phyloP scores from a whole-genome alignment of 2,329 filamentous ascomycete genomes.

The Botrytis medusae region DNA sequence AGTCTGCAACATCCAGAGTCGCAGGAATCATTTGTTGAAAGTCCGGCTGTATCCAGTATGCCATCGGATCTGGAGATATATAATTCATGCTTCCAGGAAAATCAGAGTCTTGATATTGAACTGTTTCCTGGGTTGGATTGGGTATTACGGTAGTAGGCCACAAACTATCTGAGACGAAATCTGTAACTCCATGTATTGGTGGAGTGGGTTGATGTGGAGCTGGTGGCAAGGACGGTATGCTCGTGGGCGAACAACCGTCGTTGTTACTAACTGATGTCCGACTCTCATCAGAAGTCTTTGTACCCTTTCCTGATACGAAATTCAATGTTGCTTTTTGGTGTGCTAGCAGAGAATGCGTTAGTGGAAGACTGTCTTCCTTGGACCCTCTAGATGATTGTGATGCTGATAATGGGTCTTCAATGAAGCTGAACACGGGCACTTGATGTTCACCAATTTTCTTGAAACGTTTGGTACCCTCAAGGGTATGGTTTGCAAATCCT shows the following conservation, averaged over 20 bases:
- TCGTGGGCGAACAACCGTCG: neutral
- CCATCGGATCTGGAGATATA: neutral
- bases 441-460: slow-evolving; percentile 1
- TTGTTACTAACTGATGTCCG: neutral
- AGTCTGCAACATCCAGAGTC: slow-evolving; percentile 9
- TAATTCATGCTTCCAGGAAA: neutral
- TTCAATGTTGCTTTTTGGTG: slow-evolving; percentile 4
- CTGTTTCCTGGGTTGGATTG: neutral
- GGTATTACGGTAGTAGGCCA: neutral
- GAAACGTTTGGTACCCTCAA: neutral
- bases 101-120: neutral
- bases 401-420: neutral
- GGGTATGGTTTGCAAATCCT: neutral
- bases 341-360: slow-evolving; percentile 4
- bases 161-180: neutral
- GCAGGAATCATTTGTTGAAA: slow-evolving; percentile 14
- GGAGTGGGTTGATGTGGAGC: neutral
- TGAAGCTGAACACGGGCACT: neutral
- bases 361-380: neutral
- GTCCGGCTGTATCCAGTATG: slow-evolving; percentile 1
- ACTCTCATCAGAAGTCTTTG: neutral
- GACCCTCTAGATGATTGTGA: neutral
- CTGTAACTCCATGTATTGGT: neutral
- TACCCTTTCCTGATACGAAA: neutral
- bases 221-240: neutral